Conservation (phyloP, 2,329 filamentous ascomycete genomes). For the Alternaria gansuensis region DNA sequence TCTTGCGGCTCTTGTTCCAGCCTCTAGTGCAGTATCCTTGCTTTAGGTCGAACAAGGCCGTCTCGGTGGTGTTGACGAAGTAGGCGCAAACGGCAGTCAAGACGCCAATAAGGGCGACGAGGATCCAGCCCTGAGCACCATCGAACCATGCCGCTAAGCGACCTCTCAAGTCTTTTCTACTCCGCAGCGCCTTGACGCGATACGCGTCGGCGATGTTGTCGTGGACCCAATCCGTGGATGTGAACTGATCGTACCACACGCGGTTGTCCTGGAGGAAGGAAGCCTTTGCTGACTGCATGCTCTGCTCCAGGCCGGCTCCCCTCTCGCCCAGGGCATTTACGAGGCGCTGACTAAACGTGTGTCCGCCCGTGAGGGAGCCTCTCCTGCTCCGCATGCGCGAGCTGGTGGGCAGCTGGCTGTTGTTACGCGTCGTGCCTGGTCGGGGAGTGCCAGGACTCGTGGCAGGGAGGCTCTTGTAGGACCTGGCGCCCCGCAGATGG, state of each 20-base stretch:
- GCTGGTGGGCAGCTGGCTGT: slow-evolving; percentile 46
- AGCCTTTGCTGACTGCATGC: slow-evolving; percentile 70
- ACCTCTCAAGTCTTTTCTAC: slow-evolving; percentile 85
- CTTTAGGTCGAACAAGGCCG: slow-evolving; percentile 87
- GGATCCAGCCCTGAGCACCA: slow-evolving; percentile 89
- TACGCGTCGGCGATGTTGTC: slow-evolving; percentile 95
- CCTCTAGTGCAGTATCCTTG: slow-evolving; percentile 77
- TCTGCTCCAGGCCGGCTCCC: slow-evolving; percentile 62
- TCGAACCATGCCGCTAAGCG: slow-evolving; percentile 80
- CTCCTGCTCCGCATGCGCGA: slow-evolving; percentile 47
- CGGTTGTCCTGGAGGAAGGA: slow-evolving; percentile 80
- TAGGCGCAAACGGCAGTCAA: slow-evolving; percentile 88
- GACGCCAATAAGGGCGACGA: slow-evolving; percentile 88
- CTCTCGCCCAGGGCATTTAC: slow-evolving; percentile 64
- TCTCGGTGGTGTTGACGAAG: slow-evolving; percentile 85
- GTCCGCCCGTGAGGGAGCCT: slow-evolving; percentile 43
- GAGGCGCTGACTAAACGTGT: slow-evolving; percentile 59
- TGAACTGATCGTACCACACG: slow-evolving; percentile 99
- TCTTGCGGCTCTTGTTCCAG: slow-evolving; percentile 78
- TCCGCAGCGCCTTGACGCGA: slow-evolving; percentile 82
- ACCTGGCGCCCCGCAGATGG: slow-evolving; percentile 38
- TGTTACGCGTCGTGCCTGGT: slow-evolving; percentile 51
- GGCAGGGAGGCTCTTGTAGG: slow-evolving; percentile 57
- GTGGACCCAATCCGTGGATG: slow-evolving; percentile 97
- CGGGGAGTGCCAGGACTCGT: slow-evolving; percentile 55